Base-by-base conservation (phyloP, 75 land plant species). In the Pinus taeda region DNA sequence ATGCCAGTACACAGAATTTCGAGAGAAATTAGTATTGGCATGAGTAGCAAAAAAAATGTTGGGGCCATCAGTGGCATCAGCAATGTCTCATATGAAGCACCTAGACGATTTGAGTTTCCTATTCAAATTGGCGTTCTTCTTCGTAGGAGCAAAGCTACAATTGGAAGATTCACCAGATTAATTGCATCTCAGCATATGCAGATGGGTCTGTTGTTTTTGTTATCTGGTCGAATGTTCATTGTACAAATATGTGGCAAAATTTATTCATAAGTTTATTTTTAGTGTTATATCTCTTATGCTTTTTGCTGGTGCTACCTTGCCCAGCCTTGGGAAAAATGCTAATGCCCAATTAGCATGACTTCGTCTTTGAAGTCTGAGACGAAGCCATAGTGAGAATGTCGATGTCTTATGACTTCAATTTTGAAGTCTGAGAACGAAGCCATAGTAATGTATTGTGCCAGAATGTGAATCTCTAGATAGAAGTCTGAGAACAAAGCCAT, bases 101-200 rank as follows among this genome's bases (percentile, higher is more conserved):
- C 49, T 5, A 39, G 49, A 11, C 39, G 20, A 67, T 67, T 18
- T 30, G 49, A n/a, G 7, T 39, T 37, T 39, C 71, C 71, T 37
- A 14, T 67, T 67, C 49, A 45, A 17, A 42, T 81, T 14, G 86
- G 88, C 26, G 57, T 83, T 20, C 15, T 73, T 3, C 13, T 83
- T 5, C 78, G 75, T 20, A 82, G 60, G 4, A 83, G 89, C 20
- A 81, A 60, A 73, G 82, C 85, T 26, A 76, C 90, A 0, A 26
- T 87, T 45, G 89, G 80, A 60, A 65, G 84, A 61, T 87, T 89
- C 59, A 81, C 78, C n/a, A 77, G 88, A 72, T 76, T 93, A 11
- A 88, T 91, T 57, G 87, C 88, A 37, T 91, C 96, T 15, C 83
- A 88, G 78, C 91, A 91, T 60, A 76, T 93, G 82, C 92, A 93